Evolutionary conservation across 2,329 filamentous ascomycete species (phyloP), one percentile per base, ranked within the genome.

Genomic region (Mollisia scopiformis): DNA sequence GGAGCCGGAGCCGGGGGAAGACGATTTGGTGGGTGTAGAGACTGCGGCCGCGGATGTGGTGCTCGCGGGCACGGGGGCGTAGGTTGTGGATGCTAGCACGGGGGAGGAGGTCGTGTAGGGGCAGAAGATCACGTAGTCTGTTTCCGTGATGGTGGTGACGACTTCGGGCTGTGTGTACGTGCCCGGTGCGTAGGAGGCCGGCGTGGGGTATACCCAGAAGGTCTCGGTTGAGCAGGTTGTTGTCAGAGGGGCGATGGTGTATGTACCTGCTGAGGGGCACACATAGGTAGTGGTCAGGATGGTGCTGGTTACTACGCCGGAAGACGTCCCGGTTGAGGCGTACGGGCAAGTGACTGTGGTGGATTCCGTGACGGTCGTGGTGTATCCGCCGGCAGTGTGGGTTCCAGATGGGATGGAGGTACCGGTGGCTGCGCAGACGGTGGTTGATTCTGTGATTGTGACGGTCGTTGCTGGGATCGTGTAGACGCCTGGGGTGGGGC

Each of bases 381-480:
- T 91, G 61, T 90, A 84, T 79, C 89, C 89, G 68, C 89, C 90
- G 65, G 88, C 77, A 66, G 88, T 91, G 82, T 90, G 81, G 43
- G 82, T 85, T 72, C 90, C 90, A 61, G 82, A 59, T 57, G 87
- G 78, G 53, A 91, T 80, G 54, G 80, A 76, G 67, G 88, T 89
- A 61, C 84, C 82, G 65, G 85, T 80, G 55, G 84, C 83, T 69
- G 77, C 88, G 75, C 84, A 87, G 64, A 90, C 88, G 39, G 87
- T 90, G 68, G 87, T 89, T 62, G 84, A 83, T 75, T 86, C 80
- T 64, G 82, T 87, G 67, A 93, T 78, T 63, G 85, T 88, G 66
- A 91, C 73, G 64, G 89, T 93, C 68, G 84, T 89, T 62, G 89
- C 88, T 68, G 88, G 87, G 81, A 91, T 86, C 68, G 89, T 92